A percentile compares a stretch with the other conserved stretches of the same genome.
Evolutionary conservation across 2,329 filamentous ascomycete species (phyloP).

Genomic region (Metarhizium anisopliae): DNA sequence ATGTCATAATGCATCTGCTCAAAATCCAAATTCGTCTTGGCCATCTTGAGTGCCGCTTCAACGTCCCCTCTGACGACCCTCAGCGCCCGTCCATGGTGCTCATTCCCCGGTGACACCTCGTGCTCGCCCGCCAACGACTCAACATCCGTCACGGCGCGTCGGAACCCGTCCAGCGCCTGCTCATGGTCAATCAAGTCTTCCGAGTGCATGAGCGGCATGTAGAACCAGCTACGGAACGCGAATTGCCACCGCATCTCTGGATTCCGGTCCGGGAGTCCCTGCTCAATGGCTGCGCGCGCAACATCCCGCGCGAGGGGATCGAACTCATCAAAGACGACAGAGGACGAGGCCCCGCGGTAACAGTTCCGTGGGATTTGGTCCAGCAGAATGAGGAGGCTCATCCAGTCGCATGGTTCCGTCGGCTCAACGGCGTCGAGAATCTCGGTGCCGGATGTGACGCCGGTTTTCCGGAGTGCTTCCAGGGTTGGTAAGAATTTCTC

Average conservation of each 20-base stretch:
- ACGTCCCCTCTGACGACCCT: constrained; percentile 16
- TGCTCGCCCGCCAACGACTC: constrained; percentile 20
- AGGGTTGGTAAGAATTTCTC: constrained; percentile 22
- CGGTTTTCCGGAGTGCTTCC: constrained; percentile 20
- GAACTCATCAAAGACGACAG: constrained; percentile 42
- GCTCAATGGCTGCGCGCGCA: constrained; percentile 23
- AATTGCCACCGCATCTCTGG: constrained; percentile 23
- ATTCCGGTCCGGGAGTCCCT: constrained; percentile 18
- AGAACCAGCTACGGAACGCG: constrained; percentile 45
- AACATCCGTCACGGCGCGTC: constrained; percentile 22
- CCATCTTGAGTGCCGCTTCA: constrained; percentile 16
- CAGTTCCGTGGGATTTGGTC: constrained; percentile 57
- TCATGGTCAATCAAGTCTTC: constrained; percentile 40
- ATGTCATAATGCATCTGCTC: constrained; percentile 40
- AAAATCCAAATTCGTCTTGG: constrained; percentile 18
- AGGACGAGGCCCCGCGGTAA: constrained; percentile 39
- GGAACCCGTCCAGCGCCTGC: constrained; percentile 21
- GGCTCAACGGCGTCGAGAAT: constrained; percentile 20
- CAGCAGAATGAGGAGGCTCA: constrained; percentile 47
- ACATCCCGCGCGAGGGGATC: constrained; percentile 45
- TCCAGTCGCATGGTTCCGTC: constrained; percentile 23
- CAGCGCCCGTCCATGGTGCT: constrained; percentile 17
- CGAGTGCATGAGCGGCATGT: constrained; percentile 51
- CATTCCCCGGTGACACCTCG: constrained; percentile 8
- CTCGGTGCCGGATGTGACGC: constrained; percentile 18